Conservation (phyloP, 164 flowering plant species). For the Annona cherimola region DNA sequence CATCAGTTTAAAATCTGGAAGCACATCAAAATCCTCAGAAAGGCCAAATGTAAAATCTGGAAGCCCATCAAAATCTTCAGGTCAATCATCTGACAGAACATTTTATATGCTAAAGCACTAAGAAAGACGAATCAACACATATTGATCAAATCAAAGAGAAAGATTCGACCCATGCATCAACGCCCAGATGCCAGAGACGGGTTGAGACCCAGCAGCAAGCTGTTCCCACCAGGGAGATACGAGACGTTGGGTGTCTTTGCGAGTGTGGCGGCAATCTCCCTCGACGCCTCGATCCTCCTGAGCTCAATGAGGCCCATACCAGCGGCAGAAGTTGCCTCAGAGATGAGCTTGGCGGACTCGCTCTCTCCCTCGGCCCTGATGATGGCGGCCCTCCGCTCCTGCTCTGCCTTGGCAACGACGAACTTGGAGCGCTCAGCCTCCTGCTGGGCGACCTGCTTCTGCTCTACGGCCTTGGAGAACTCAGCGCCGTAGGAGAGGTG, state of each 20-base stretch:
- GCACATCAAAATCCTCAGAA: neutral
- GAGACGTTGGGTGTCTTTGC: slow-evolving; percentile 59
- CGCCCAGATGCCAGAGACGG: slow-evolving; percentile 32
- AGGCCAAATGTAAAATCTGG: neutral
- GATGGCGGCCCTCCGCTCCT: slow-evolving; percentile 81
- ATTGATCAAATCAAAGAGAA: neutral
- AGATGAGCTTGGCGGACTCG: slow-evolving; percentile 73
- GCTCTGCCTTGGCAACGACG: slow-evolving; percentile 80
- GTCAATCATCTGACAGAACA: neutral
- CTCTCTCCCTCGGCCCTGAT: slow-evolving; percentile 83
- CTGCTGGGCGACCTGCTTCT: slow-evolving; percentile 78
- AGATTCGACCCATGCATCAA: slow-evolving; percentile 11
- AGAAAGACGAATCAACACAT: neutral
- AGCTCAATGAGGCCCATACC: slow-evolving; percentile 80
- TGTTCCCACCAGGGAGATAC: slow-evolving; percentile 63
- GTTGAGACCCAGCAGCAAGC: slow-evolving; percentile 60
- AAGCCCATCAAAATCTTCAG: neutral
- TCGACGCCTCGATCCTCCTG: slow-evolving; percentile 73
- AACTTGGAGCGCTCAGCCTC: slow-evolving; percentile 88
- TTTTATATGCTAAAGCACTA: neutral
- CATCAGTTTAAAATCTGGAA: too few species aligned
- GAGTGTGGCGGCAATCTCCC: slow-evolving; percentile 62
- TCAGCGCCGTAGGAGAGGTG: slow-evolving; percentile 30
- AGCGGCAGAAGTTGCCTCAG: slow-evolving; percentile 65
- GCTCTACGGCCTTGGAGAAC: slow-evolving; percentile 41